Evolutionary conservation across 768 basidiomycete genomes (phyloP).

Genomic region (Suillus plorans): DNA sequence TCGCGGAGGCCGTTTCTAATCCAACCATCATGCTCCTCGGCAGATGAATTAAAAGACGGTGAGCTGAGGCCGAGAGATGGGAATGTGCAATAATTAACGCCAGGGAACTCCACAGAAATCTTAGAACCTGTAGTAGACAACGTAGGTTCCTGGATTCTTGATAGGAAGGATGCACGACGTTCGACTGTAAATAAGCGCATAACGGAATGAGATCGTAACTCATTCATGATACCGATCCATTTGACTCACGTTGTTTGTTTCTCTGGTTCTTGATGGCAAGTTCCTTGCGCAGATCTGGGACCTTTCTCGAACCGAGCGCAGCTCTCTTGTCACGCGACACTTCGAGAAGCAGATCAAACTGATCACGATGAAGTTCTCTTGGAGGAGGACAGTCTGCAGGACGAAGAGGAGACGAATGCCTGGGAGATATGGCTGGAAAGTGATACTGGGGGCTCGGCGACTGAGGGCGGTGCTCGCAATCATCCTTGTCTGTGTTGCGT

Average conservation of each 20-base stretch:
- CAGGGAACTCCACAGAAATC: slow-evolving; percentile 69
- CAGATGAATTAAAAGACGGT: slow-evolving; percentile 56
- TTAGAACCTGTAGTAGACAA: slow-evolving; percentile 61
- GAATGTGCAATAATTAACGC: slow-evolving; percentile 65
- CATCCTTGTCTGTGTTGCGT: slow-evolving; percentile 32
- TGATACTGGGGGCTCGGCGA: slow-evolving; percentile 56
- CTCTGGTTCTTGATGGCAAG: slow-evolving; percentile 70
- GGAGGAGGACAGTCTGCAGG: slow-evolving; percentile 36
- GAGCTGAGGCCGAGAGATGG: slow-evolving; percentile 69
- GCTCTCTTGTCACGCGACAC: slow-evolving; percentile 58
- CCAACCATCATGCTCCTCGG: neutral
- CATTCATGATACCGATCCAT: slow-evolving; percentile 5
- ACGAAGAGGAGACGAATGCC: slow-evolving; percentile 52
- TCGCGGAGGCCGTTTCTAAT: neutral
- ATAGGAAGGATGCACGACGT: slow-evolving; percentile 73
- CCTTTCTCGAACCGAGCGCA: slow-evolving; percentile 43
- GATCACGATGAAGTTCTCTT: slow-evolving; percentile 60
- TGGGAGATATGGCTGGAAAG: slow-evolving; percentile 38
- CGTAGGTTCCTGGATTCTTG: slow-evolving; percentile 68
- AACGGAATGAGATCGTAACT: slow-evolving; percentile 6
- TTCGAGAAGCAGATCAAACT: slow-evolving; percentile 64
- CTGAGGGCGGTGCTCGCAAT: slow-evolving; percentile 56
- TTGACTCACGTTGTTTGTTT: slow-evolving; percentile 66
- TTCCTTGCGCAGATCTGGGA: slow-evolving; percentile 67
- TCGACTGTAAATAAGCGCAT: slow-evolving; percentile 46